Evolutionary conservation across 2,329 filamentous ascomycete species (phyloP), one percentile per base, ranked within the genome.

Genomic region (Myriosclerotinia curreyana): DNA sequence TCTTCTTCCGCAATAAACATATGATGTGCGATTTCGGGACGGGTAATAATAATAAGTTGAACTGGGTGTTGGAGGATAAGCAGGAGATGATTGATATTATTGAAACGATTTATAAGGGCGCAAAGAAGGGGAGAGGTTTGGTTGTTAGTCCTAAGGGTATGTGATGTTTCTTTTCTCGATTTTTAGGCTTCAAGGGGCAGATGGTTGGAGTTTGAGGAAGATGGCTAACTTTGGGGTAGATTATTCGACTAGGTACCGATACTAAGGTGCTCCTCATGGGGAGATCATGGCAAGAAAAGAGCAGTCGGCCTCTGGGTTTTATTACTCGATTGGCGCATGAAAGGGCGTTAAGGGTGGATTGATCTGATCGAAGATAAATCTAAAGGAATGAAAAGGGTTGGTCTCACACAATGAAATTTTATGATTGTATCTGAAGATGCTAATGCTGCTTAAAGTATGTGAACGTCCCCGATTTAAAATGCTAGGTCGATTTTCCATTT

Each of bases 21-120:
- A 98, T 98, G 86, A 96, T 96, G 90, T 92, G 90, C 76, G 94
- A 98, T 84, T 92, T 97, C 71, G 94, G 94, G 54, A 99, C 95
- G 1, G 95, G 95, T 69, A 96, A 99, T 79, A 99, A 99, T 78
- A 99, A 99, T 77, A 98, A 98, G 77, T 82, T 97, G 71, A 97
- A 97, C 76, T 96, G 92, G 88, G 91, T 96, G 55, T 81, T 96
- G 61, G 93, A 98, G 78, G 94, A 99, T 75, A 98, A 99, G 79
- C 94, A 98, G 77, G 95, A 99, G 80, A 82, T 99, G 73, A 96
- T 99, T 73, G 95, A 99, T 78, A 99, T 99, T 70, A 88, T 98
- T 74, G 95, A 99, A 82, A 97, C 93, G 5, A 93, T 99, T 67
- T 99, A 98, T 76, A 88, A 93, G 65, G 95, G 95, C n/a, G 95